A percentile compares a stretch with the other conserved stretches of the same genome.
Evolutionary conservation across 2,329 filamentous ascomycete species (phyloP).

Genomic region (Aspergillus sp.): DNA sequence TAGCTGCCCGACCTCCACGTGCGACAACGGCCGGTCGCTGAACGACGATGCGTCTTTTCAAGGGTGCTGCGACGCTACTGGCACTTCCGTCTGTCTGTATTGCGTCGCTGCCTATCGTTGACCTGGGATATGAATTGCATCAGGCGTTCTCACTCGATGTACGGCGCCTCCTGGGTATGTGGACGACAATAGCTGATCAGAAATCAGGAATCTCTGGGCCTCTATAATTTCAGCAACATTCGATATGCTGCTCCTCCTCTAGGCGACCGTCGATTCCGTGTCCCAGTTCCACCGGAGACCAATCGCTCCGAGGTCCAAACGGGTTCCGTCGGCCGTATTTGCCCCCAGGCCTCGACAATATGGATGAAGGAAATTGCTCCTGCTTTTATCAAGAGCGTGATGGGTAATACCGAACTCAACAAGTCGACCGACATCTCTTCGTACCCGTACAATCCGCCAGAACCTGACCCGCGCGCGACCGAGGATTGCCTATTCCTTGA

Average conservation of each 20-base stretch:
- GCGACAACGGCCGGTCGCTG: too few species aligned
- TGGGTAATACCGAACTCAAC: conserved; percentile 8
- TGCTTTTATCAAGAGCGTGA: conserved; percentile 11
- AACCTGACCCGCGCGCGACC: conserved; percentile 16
- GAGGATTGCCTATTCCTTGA: conserved; percentile 33
- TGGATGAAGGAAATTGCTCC: conserved; percentile 30
- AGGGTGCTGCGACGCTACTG: too few species aligned
- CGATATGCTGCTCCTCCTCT: conserved; percentile 47
- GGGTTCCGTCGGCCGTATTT: conserved; percentile 36
- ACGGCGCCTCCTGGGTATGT: not conserved
- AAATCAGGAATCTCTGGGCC: conserved; percentile 24
- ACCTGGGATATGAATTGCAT: conserved; percentile 47
- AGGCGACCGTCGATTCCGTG: conserved; percentile 42
- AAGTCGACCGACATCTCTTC: conserved; percentile 13
- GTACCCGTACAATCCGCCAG: conserved; percentile 10
- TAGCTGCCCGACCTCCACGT: too few species aligned
- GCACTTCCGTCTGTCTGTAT: conserved; percentile 29
- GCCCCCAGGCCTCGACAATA: conserved; percentile 36
- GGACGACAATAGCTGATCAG: conserved; percentile 1
- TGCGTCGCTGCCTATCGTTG: conserved; percentile 22
- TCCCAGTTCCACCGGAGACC: conserved; percentile 34
- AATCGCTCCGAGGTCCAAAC: conserved; percentile 39
- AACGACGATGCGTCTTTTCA: too few species aligned
- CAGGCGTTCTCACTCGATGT: conserved; percentile 26
- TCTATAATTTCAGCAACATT: conserved; percentile 50